phyloP scores from a whole-genome alignment of 2,329 filamentous ascomycete genomes.

The Hypomyces perniciosus region DNA sequence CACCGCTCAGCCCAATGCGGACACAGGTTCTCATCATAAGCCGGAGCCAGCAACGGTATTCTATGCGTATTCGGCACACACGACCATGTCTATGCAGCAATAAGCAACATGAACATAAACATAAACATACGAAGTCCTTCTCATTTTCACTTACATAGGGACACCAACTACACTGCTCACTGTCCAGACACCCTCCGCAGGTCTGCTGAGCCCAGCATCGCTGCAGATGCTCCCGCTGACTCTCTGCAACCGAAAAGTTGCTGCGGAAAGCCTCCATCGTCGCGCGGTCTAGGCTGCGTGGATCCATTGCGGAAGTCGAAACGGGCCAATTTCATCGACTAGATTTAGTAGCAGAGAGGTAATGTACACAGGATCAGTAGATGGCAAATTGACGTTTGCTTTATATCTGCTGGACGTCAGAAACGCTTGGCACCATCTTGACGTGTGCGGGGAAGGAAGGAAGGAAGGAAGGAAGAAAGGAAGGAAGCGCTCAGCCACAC shows the following conservation, averaged over 20 bases:
- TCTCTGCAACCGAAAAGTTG: slow-evolving; percentile 27
- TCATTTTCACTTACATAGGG: slow-evolving; percentile 38
- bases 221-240: slow-evolving; percentile 34
- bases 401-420: too few species aligned
- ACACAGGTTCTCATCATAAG: slow-evolving; percentile 44
- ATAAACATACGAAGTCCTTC: background rate
- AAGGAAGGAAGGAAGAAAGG: too few species aligned
- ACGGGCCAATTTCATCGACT: too few species aligned
- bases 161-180: slow-evolving; percentile 45
- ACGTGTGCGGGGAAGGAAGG: too few species aligned
- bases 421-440: too few species aligned
- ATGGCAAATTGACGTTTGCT: too few species aligned
- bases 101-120: slow-evolving; percentile 3
- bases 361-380: too few species aligned
- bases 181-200: slow-evolving; percentile 40
- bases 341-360: too few species aligned
- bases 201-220: slow-evolving; percentile 48
- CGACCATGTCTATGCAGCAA: slow-evolving; percentile 38
- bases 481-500: too few species aligned
- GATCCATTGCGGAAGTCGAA: slow-evolving; percentile 14
- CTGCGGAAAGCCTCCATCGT: slow-evolving; percentile 14
- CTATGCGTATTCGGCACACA: slow-evolving; percentile 47
- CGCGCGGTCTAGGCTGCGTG: background rate
- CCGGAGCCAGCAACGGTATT: slow-evolving; percentile 44
- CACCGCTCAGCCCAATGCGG: slow-evolving; percentile 42